Percentiles rank a stretch among this genome's conserved stretches.
These are phyloP conservation scores for Phlebiopsis flavidoalba DNA, from an alignment of 768 basidiomycete genomes.

Conservation along the genomic window DNA sequence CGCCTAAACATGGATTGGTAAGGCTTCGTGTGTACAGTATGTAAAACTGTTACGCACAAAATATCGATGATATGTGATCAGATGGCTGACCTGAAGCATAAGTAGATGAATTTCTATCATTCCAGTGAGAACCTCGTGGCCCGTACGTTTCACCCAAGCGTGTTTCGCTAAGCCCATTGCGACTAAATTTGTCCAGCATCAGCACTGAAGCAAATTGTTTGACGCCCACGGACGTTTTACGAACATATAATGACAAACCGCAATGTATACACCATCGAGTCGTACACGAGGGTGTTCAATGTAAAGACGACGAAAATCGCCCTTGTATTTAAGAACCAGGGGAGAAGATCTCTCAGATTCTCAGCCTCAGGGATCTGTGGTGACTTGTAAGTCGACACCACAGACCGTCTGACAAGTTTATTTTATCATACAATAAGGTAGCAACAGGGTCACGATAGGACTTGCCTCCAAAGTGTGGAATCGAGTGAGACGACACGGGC, in stretches of 20 bases:
- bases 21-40: neutral
- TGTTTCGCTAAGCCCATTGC: slow-evolving; percentile 78
- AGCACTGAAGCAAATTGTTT: slow-evolving; percentile 5
- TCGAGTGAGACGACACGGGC: slow-evolving; percentile 71
- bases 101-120: neutral
- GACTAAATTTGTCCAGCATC: slow-evolving; percentile 34
- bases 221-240: slow-evolving; percentile 22
- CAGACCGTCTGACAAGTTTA: slow-evolving; percentile 47
- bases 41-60: slow-evolving; percentile 44
- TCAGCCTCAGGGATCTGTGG: slow-evolving; percentile 65
- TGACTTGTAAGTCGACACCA: slow-evolving; percentile 60
- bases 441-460: slow-evolving; percentile 1
- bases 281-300: slow-evolving; percentile 84
- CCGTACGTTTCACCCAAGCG: slow-evolving; percentile 81
- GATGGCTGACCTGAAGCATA: slow-evolving; percentile 59
- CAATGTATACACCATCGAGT: slow-evolving; percentile 86
- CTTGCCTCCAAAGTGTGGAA: slow-evolving; percentile 70
- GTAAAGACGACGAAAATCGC: slow-evolving; percentile 70
- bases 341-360: slow-evolving; percentile 37
- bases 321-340: slow-evolving; percentile 49
- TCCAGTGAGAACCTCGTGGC: neutral
- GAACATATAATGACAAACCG: slow-evolving; percentile 85
- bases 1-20: slow-evolving; percentile 41
- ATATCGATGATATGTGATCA: slow-evolving; percentile 91
- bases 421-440: neutral